Percentiles rank a stretch among this genome's conserved stretches.
phyloP scores from a whole-genome alignment of 306 rosid species.

The Astragalus membranaceus region DNA sequence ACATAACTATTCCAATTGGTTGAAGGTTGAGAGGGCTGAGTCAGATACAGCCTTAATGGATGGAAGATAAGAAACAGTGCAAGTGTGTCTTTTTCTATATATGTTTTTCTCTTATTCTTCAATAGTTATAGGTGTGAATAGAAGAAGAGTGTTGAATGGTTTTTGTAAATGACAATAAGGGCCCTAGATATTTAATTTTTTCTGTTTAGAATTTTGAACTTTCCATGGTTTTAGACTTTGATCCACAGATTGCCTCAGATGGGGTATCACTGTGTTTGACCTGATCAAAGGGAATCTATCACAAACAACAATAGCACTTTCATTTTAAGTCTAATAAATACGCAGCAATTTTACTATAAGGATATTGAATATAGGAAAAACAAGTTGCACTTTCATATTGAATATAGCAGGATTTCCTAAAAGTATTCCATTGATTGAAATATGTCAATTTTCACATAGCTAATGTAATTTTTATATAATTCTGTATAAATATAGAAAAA shows the following conservation, averaged over 20 bases:
- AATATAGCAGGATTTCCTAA: background rate
- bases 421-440: background rate
- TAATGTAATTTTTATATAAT: background rate
- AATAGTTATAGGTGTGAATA: too few relatives aligned
- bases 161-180: background rate
- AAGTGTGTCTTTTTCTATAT: background rate
- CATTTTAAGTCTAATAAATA: background rate
- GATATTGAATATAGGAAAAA: background rate
- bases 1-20: constrained; percentile 46
- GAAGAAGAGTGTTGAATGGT: background rate
- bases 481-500: background rate
- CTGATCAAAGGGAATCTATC: constrained; percentile 16
- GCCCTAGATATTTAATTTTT: background rate
- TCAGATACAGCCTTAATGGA: background rate
- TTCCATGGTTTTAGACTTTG: constrained; percentile 17
- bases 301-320: background rate
- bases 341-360: background rate
- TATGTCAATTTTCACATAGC: background rate
- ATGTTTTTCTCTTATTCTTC: background rate
- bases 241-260: constrained; percentile 19
- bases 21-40: constrained; percentile 17
- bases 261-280: constrained; percentile 38
- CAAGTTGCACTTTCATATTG: background rate
- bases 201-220: background rate
- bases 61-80: constrained; percentile 7